Percentiles rank a stretch among this genome's conserved stretches.
These are phyloP conservation scores for Parafenestella ontariensis DNA, from an alignment of 2,329 filamentous ascomycete genomes.

Conservation along the genomic window DNA sequence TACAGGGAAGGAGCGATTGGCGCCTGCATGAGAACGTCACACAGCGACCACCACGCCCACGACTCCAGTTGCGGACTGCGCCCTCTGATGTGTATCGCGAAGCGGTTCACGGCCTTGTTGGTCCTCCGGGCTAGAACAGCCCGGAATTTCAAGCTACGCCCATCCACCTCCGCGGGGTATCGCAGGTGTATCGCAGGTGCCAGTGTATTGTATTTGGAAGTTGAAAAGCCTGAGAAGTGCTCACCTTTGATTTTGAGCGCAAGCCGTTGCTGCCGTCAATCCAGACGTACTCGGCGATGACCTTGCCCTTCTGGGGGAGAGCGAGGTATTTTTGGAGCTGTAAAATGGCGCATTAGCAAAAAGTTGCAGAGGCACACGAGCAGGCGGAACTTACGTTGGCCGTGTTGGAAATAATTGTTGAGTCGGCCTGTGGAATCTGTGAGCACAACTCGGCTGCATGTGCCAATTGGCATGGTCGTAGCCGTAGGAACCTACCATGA, in stretches of 20 bases:
- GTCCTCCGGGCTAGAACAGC: constrained; percentile 5
- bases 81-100: constrained; percentile 13
- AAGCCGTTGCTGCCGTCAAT: constrained; percentile 82
- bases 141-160: constrained; percentile 5
- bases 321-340: constrained; percentile 91
- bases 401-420: constrained; percentile 56
- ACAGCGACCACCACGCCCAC: constrained; percentile 17
- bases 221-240: constrained; percentile 43
- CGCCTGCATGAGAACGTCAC: constrained; percentile 28
- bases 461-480: constrained; percentile 7
- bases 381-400: constrained; percentile 52
- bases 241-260: constrained; percentile 95
- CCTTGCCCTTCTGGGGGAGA: constrained; percentile 85
- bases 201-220: constrained; percentile 5
- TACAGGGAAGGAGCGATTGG: constrained; percentile 21
- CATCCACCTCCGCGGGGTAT: constrained; percentile 1
- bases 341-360: constrained; percentile 32
- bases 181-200: constrained; percentile 20
- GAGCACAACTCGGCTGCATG: constrained; percentile 1
- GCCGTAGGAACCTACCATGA: constrained; percentile 37
- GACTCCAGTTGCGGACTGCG: constrained; percentile 9
- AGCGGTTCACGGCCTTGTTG: constrained; percentile 4
- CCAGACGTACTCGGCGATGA: constrained; percentile 98
- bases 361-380: constrained; percentile 21
- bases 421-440: constrained; percentile 41